phyloP scores from a whole-genome alignment of 495 filamentous ascomycete species.

The Trichocladium antarcticum region DNA sequence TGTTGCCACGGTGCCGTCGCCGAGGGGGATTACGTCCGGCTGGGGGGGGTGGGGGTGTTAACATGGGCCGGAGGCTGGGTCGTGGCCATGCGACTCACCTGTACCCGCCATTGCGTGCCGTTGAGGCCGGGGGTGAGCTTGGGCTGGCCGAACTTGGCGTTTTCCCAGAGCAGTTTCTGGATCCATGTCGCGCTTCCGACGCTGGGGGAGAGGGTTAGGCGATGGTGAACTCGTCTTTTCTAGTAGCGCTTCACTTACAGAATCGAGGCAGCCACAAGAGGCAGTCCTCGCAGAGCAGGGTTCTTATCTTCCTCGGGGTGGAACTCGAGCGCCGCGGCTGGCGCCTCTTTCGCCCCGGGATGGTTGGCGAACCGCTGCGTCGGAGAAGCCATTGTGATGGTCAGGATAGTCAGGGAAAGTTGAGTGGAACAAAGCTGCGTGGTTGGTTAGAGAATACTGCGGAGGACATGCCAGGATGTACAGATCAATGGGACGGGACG shows the following conservation, averaged over 20 bases:
- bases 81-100: slow-evolving; percentile 24
- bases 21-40: slow-evolving; percentile 70
- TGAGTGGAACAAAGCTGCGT: too few relatives aligned
- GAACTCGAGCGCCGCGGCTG: slow-evolving; percentile 16
- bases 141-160: slow-evolving; percentile 59
- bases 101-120: slow-evolving; percentile 48
- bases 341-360: slow-evolving; percentile 25
- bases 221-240: not conserved
- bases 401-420: too few relatives aligned
- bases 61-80: not conserved
- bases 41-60: slow-evolving; percentile 6
- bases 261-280: slow-evolving; percentile 18
- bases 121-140: slow-evolving; percentile 48
- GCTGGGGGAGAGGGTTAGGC: slow-evolving; percentile 12
- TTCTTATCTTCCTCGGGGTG: slow-evolving; percentile 21
- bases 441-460: too few relatives aligned
- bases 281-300: slow-evolving; percentile 22
- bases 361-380: slow-evolving; percentile 26
- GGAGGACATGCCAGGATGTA: too few relatives aligned
- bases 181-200: slow-evolving; percentile 17
- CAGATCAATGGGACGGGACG: too few relatives aligned
- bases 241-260: slow-evolving; percentile 12
- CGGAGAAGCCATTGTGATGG: not conserved
- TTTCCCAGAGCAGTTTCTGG: slow-evolving; percentile 46
- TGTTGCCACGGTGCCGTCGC: slow-evolving; percentile 16